phyloP scores from a whole-genome alignment of 2,329 filamentous ascomycete species.

The Cucurbitaria berberidis region DNA sequence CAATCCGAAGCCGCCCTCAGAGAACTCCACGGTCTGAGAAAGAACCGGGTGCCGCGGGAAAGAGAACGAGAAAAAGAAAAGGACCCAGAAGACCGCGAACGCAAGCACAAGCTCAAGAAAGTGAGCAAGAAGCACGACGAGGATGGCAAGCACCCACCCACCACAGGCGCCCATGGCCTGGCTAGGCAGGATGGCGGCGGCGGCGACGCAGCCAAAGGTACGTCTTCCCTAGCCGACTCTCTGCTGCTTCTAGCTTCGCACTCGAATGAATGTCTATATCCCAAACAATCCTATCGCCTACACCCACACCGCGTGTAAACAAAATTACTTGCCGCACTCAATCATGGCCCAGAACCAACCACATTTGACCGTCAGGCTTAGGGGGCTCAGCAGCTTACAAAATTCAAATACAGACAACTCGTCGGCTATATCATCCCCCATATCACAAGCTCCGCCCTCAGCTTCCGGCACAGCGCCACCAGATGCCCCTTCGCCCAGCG shows the following conservation, averaged over 20 bases:
- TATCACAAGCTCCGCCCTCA: conserved; percentile 53
- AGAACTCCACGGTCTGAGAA: conserved; percentile 69
- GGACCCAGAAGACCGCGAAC: conserved; percentile 55
- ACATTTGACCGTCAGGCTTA: conserved; percentile 2
- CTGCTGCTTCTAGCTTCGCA: conserved; percentile 1
- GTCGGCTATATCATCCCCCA: conserved; percentile 49
- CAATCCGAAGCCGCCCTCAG: conserved; percentile 77
- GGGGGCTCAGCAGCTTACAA: conserved; percentile 4
- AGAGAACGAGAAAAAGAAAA: conserved; percentile 58
- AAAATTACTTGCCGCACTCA: background rate
- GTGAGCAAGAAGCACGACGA: conserved; percentile 81
- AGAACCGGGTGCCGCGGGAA: conserved; percentile 64
- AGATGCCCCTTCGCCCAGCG: conserved; percentile 68
- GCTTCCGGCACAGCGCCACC: conserved; percentile 61
- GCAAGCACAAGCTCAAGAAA: conserved; percentile 57
- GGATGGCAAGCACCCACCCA: conserved; percentile 65
- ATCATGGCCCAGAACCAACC: background rate
- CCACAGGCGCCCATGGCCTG: conserved; percentile 67
- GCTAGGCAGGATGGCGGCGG: conserved; percentile 69
- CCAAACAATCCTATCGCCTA: background rate
- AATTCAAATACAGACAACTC: conserved; percentile 40
- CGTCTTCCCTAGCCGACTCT: conserved; percentile 4
- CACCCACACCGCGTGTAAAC: background rate
- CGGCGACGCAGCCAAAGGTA: conserved; percentile 63
- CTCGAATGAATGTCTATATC: background rate